These are phyloP conservation scores for Marchantia polymorpha DNA, from an alignment of 225 moss, liverwort and hornwort genomes.

Conservation along the genomic window DNA sequence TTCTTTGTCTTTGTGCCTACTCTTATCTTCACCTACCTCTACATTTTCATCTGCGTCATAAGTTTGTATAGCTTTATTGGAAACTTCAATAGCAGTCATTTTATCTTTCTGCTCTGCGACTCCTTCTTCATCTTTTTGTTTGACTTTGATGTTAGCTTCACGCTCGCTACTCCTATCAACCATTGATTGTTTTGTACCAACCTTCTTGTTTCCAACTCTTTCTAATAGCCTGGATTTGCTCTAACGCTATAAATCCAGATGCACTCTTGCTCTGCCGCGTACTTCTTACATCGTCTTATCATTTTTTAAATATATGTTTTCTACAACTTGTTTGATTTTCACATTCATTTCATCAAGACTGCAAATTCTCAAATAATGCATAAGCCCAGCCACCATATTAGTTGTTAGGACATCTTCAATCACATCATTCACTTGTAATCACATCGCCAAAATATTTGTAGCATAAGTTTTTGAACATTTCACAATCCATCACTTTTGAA, in stretches of 20 bases:
- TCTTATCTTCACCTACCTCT: conserved; percentile 80
- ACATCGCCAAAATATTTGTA: conserved; percentile 87
- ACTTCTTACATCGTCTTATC: conserved; percentile 79
- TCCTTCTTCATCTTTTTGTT: conserved; percentile 69
- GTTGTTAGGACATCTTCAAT: too few species aligned
- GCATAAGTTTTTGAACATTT: conserved; percentile 95
- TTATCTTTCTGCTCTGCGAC: conserved; percentile 59
- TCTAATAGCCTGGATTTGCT: conserved; percentile 56
- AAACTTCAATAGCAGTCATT: conserved; percentile 39
- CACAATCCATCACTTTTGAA: conserved; percentile 57
- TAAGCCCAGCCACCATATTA: conserved; percentile 85
- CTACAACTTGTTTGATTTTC: conserved; percentile 33
- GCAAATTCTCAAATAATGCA: conserved; percentile 89
- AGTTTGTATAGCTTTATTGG: conserved; percentile 60
- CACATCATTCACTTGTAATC: conserved; percentile 80
- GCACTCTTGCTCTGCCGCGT: conserved; percentile 65
- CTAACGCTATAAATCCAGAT: conserved; percentile 63
- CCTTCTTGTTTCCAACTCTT: conserved; percentile 44
- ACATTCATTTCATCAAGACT: conserved; percentile 68
- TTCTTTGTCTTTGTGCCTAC: conserved; percentile 76
- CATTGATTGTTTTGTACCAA: conserved; percentile 43
- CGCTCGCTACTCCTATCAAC: conserved; percentile 62
- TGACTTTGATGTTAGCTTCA: conserved; percentile 58
- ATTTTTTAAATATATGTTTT: conserved; percentile 54
- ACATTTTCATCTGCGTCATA: conserved; percentile 90